Evolutionary conservation across 1,284 basidiomycete genomes (phyloP).

Genomic region (Polyporus tsugae): DNA sequence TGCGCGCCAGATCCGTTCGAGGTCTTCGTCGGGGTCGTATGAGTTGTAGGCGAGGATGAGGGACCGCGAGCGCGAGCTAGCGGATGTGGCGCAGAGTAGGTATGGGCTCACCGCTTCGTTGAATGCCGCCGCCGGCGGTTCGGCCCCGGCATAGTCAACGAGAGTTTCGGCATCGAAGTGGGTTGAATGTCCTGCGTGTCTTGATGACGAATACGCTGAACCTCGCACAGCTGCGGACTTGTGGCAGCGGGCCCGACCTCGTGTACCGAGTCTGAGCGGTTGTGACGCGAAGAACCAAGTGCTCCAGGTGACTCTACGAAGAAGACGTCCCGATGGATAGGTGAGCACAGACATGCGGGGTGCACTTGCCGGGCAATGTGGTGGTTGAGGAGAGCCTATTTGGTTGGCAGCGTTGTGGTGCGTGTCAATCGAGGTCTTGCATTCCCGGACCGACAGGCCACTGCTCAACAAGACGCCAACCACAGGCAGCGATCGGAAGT

Average conservation of each 20-base stretch:
- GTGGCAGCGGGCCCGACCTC: background rate
- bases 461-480: conserved; percentile 76
- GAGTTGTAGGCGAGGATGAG: background rate
- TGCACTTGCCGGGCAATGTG: background rate
- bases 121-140: background rate
- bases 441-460: conserved; percentile 81
- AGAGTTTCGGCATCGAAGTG: background rate
- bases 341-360: background rate
- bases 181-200: too few species aligned
- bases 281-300: background rate
- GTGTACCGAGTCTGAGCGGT: background rate
- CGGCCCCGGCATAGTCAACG: background rate
- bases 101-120: too few species aligned
- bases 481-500: conserved; percentile 63
- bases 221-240: background rate
- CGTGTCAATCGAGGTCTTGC: conserved; percentile 81
- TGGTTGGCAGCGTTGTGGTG: conserved; percentile 55
- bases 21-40: background rate
- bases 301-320: background rate
- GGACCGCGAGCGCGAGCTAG: background rate
- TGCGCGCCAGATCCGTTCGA: background rate
- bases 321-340: background rate
- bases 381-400: background rate
- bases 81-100: background rate
- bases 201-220: background rate